Evolutionary conservation across 768 basidiomycete species (phyloP).

Genomic region (Exsudoporus frostii): DNA sequence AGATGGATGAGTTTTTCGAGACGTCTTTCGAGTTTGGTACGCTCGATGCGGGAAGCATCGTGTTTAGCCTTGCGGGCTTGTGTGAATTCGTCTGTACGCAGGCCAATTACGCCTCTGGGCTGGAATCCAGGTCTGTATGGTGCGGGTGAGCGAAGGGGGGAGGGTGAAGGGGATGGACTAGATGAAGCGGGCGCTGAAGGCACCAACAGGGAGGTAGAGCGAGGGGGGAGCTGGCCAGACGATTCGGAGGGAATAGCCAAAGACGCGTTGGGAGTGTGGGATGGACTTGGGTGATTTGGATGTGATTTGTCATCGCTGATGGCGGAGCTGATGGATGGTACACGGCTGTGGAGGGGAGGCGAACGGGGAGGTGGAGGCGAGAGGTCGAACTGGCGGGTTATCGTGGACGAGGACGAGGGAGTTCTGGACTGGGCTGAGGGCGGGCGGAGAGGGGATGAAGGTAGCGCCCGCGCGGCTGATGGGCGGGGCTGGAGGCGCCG

Average conservation of each 20-base stretch:
- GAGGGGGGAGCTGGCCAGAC: conserved; percentile 7
- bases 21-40: conserved; percentile 79
- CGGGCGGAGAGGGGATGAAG: conserved; percentile 37
- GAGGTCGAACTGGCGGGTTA: conserved; percentile 24
- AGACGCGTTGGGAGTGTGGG: conserved; percentile 10
- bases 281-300: conserved; percentile 4
- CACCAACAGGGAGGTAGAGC: conserved; percentile 1
- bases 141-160: conserved; percentile 34
- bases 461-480: conserved; percentile 19
- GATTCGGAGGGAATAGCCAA: not conserved
- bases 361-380: conserved; percentile 24
- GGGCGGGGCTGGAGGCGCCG: conserved; percentile 45
- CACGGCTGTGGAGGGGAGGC: conserved; percentile 24
- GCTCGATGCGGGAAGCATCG: conserved; percentile 63
- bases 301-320: conserved; percentile 12
- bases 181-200: conserved; percentile 6
- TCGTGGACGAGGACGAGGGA: conserved; percentile 18
- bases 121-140: conserved; percentile 93
- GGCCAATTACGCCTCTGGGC: conserved; percentile 78
- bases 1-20: conserved; percentile 82
- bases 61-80: conserved; percentile 38
- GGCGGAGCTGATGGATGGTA: conserved; percentile 32
- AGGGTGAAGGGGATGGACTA: conserved; percentile 17
- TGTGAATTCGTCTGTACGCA: conserved; percentile 77
- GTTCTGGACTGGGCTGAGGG: conserved; percentile 19